Base-by-base conservation (phyloP, 2,329 filamentous ascomycete genomes). In the Rosellinia necatrix region DNA sequence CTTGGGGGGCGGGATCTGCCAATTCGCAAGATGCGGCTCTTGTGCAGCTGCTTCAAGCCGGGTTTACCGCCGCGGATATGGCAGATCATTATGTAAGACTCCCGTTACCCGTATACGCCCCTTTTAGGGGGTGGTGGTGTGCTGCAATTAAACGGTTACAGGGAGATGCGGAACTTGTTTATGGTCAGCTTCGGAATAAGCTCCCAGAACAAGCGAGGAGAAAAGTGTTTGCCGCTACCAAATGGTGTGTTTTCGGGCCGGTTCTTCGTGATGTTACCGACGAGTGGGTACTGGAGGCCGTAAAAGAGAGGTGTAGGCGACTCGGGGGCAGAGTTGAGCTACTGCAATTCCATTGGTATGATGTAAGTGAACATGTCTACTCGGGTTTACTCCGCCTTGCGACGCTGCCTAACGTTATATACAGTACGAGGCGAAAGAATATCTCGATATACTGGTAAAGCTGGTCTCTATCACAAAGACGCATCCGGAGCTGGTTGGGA, bases 301-400 rank as follows among this genome's bases (percentile, higher is more conserved):
- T 73, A 1, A 64, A 62, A 4, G 72, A 73, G 59, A 60, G 72
- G n/a, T 70, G 64, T 13, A 64, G 69, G 27, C 62, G 72, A 4
- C 61, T 73, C 9, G 64, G 65, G 8, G 71, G 70, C 4, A 62
- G 67, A 17, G 64, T 73, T 19, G 71, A 73, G 15, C 59, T 74
- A 25, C 53, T 74, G 12, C 71, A 73, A 57, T 72, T 74, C 54
- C 71, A 74, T 38, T 74, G 71, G 71, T 63, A 71, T 17, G 62
- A 71, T 62, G 70, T 73, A 60, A 56, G 70, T 64, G 10, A 24
- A 7, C 7, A n/a, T 10, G 9, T 5, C 13, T 30, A 6, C n/a
- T 13, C 15, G 10, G 3, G 4, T 8, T 10, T 17, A 12, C 2
- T 13, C 34, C 21, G 25, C n/a, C 12, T 1, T 22, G 0, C 13